Evolutionary conservation across 164 flowering plant species (phyloP), one percentile per base, ranked within the genome.

Genomic region (Tetracentron sinense): DNA sequence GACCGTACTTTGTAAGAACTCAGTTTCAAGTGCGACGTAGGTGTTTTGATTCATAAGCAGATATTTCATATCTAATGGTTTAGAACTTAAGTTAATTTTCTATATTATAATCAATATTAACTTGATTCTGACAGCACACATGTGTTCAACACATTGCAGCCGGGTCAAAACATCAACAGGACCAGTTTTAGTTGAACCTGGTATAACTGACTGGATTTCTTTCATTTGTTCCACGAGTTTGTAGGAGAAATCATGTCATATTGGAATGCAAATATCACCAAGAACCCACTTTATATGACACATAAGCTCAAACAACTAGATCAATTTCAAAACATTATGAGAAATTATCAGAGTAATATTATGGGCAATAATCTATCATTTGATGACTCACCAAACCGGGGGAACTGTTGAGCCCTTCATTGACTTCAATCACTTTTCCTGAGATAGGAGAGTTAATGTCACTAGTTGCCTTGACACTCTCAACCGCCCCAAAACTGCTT

Each of bases 401-500:
- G 19, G 96, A 79, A 52, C 33, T 60, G 74, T 7, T 77, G 58
- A 94, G 92, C 65, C 86, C 78, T 38, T 70, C 82, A 67, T 94
- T 94, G 54, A 94, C 89, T 70, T 88, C 92, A 56, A 81, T 75
- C 11, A 94, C 93, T 75, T 85, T 83, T 38, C 99, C 99, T 26
- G 99, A 89, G 54, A 94, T 76, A 53, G 99, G 97, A 65, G 96
- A 89, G 74, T 87, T 75, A 10, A 94, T 60, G 58, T 92, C 99
- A 67, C 99, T 94, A 1, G 99, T 88, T 19, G 99, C 97, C 75
- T 94, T 94, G 42, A 91, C 99, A 78, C 97, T 94, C 74, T 94
- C 97, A 29, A 94, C 99, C 11, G 99, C 96, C 66, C 99, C 99
- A 76, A 89, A 94, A 44, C 85, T 63, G 52, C 29, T 54, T 22